A percentile compares a stretch with the other conserved stretches of the same genome.
Evolutionary conservation across 2,329 filamentous ascomycete genomes (phyloP).

Genomic region (Trichoderma semiorbis): DNA sequence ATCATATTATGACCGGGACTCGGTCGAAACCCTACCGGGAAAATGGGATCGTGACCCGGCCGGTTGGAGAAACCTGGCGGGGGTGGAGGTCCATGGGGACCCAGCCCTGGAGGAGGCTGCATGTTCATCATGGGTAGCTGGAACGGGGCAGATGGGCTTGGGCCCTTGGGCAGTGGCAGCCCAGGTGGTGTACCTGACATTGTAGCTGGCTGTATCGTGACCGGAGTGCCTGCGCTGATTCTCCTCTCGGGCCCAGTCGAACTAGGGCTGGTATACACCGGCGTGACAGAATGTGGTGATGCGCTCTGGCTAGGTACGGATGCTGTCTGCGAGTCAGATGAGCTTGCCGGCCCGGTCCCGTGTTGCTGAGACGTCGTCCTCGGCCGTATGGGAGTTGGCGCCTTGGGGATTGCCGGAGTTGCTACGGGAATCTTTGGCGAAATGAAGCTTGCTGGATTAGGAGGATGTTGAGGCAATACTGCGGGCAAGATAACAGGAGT

Average conservation of each 20-base stretch:
- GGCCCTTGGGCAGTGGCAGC: slow-evolving; percentile 31
- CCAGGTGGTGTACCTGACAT: slow-evolving; percentile 57
- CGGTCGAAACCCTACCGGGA: slow-evolving; percentile 46
- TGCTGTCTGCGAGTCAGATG: slow-evolving; percentile 64
- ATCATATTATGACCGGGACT: slow-evolving; percentile 43
- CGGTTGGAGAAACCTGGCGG: slow-evolving; percentile 55
- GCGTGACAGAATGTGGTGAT: slow-evolving; percentile 59
- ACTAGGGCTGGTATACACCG: slow-evolving; percentile 62
- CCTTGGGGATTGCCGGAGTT: slow-evolving; percentile 79
- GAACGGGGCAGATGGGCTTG: slow-evolving; percentile 45
- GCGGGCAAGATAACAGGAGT: slow-evolving; percentile 43
- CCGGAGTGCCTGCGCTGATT: slow-evolving; percentile 45
- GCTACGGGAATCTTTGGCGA: slow-evolving; percentile 79
- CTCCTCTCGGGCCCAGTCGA: slow-evolving; percentile 63
- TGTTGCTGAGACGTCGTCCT: slow-evolving; percentile 81
- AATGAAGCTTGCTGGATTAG: slow-evolving; percentile 55
- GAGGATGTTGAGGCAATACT: slow-evolving; percentile 57
- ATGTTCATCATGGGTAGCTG: slow-evolving; percentile 55
- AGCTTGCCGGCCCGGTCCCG: slow-evolving; percentile 64
- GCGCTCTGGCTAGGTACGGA: slow-evolving; percentile 53
- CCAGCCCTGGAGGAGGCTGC: slow-evolving; percentile 40
- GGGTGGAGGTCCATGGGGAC: slow-evolving; percentile 37
- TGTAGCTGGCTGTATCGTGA: slow-evolving; percentile 30
- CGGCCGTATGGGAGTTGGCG: slow-evolving; percentile 72
- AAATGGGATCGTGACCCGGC: slow-evolving; percentile 52